Evolutionary conservation across 768 basidiomycete species (phyloP).

Genomic region (Boletus patriciae): DNA sequence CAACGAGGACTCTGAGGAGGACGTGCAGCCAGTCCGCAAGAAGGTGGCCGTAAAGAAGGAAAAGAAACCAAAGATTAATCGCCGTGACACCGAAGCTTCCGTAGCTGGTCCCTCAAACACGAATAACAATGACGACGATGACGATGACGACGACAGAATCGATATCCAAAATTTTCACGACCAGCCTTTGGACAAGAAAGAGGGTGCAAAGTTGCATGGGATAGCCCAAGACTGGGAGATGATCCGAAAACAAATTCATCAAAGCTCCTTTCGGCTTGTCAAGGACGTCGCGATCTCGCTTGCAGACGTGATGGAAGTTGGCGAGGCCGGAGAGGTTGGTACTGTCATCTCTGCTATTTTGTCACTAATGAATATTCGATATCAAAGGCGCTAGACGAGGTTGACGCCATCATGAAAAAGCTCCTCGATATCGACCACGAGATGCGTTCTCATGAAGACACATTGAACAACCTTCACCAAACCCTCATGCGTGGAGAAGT

Average conservation of each 20-base stretch:
- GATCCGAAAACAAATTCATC: constrained; percentile 50
- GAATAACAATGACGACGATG: constrained; percentile 36
- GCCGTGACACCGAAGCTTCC: constrained; percentile 13
- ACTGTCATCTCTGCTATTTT: not conserved
- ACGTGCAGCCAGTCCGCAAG: constrained; percentile 40
- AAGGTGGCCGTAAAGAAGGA: constrained; percentile 29
- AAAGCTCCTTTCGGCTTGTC: constrained; percentile 44
- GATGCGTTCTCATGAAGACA: constrained; percentile 54
- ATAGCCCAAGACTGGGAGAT: constrained; percentile 62
- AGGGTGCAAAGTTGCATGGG: constrained; percentile 54
- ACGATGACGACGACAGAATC: constrained; percentile 52
- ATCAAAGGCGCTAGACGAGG: constrained; percentile 50
- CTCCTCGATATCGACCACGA: constrained; percentile 66
- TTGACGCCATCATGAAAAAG: constrained; percentile 68
- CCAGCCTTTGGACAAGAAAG: constrained; percentile 61
- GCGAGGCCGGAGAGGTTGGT: constrained; percentile 52
- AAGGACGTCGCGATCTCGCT: constrained; percentile 55
- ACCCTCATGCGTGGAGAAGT: constrained; percentile 52
- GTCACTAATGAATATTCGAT: not conserved
- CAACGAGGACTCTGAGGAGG: constrained; percentile 37
- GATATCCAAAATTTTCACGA: constrained; percentile 62
- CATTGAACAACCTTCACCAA: constrained; percentile 58
- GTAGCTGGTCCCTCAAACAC: constrained; percentile 27
- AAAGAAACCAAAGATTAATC: constrained; percentile 31
- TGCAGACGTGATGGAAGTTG: constrained; percentile 60